Evolutionary conservation across 2,329 filamentous ascomycete genomes (phyloP), one percentile per base, ranked within the genome.

Genomic region (Aspergillus fijiensis): DNA sequence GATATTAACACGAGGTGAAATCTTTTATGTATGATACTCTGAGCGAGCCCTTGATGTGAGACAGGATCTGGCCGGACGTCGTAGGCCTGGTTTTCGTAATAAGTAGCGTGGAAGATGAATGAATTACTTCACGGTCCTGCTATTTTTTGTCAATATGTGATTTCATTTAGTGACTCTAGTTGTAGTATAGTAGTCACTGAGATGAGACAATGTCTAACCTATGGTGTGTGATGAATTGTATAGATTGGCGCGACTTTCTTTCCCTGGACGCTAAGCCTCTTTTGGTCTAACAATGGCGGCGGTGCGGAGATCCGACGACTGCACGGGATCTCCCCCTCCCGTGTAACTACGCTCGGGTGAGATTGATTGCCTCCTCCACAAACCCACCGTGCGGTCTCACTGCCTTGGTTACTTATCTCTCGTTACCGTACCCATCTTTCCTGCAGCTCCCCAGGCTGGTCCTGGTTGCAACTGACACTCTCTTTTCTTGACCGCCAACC

Each of bases 361-460:
- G 51, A 55, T 35, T 35, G 35, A 55, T 55, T 56, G 47, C 45
- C 19, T 48, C 48, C 53, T 47, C 53, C 45, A 48, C 53, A 29
- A 55, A 47, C 53, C 39, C 42, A 45, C 19, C 27, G n/a, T 45
- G 42, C 27, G 42, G 52, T 35, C 53, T 49, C 27, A 45, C 31
- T 16, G 23, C 23, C 29, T 21, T 31, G n/a, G 31, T 55, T 51
- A 11, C 19, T 47, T 33, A 51, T 53, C 57, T 55, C 54, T 27
- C 56, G 49, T 54, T 60, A 51, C 55, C 47, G 51, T 60, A 51
- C 55, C 47, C 48, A 55, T 31, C 31, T 39, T 45, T 54, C 54
- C 55, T 60, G 54, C 45, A 31, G 29, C 39, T 45, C 14, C 4
- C 29, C 68, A 72, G 74, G 74, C 74, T 75, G 74, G 74, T 55